Evolutionary conservation across 345 rosid genomes (phyloP).

Genomic region (Salix udensis): DNA sequence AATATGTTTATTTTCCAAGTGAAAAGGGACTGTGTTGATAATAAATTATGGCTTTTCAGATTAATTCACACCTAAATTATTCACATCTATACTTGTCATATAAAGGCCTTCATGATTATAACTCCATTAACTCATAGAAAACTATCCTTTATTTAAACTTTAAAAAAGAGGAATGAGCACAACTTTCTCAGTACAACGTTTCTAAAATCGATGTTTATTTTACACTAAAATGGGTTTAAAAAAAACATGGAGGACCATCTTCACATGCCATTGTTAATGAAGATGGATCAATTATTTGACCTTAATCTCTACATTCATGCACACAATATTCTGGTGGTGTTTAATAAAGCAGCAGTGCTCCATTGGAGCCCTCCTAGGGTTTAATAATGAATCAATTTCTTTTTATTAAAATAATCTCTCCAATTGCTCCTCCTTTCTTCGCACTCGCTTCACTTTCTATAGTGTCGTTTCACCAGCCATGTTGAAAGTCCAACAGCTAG

Average conservation of each 20-base stretch:
- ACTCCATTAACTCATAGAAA: no score
- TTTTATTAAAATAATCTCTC: constrained; percentile 14
- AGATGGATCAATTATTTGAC: not conserved
- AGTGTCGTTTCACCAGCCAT: constrained; percentile 18
- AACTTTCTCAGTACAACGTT: constrained; percentile 12
- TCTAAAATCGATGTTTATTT: constrained; percentile 14
- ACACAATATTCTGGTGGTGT: constrained; percentile 30
- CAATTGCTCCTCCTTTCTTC: constrained; percentile 14
- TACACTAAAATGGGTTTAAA: constrained; percentile 25
- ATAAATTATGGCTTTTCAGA: no score
- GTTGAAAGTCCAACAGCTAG: constrained; percentile 24
- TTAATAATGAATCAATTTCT: constrained; percentile 9
- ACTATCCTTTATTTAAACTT: no score
- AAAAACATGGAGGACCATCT: constrained; percentile 51
- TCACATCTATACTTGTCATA: no score
- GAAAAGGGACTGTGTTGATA: no score
- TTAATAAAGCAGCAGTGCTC: constrained; percentile 21
- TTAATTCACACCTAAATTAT: no score
- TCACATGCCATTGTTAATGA: constrained; percentile 44
- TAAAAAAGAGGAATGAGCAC: not conserved
- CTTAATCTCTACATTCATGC: not conserved
- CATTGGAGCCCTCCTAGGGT: constrained; percentile 24
- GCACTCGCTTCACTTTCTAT: constrained; percentile 6
- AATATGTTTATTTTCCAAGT: no score
- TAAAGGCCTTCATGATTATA: no score